Evolutionary conservation across 495 filamentous ascomycete species (phyloP).

Genomic region (Xylaria telfairii): DNA sequence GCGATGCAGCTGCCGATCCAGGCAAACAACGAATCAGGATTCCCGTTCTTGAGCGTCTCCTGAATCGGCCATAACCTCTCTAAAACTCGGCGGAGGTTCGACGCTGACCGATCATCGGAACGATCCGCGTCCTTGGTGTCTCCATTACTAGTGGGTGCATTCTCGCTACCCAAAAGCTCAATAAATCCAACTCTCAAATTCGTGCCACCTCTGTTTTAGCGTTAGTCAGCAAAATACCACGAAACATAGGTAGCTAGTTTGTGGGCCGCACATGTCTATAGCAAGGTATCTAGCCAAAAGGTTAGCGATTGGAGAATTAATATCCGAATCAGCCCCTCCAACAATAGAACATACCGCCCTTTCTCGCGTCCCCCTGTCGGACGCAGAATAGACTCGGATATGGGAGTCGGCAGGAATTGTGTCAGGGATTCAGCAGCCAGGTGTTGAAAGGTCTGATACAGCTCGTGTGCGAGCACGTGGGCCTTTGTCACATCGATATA

Average conservation of each 20-base stretch:
- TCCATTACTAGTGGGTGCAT: conserved; percentile 28
- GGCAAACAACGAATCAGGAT: conserved; percentile 74
- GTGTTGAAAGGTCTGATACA: conserved; percentile 64
- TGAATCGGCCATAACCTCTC: conserved; percentile 81
- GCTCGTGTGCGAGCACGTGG: conserved; percentile 64
- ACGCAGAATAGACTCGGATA: conserved; percentile 66
- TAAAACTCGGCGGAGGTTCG: conserved; percentile 63
- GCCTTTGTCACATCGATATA: conserved; percentile 53
- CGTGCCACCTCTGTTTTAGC: conserved; percentile 64
- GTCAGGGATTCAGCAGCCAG: conserved; percentile 70
- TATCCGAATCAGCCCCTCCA: neutral
- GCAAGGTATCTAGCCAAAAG: conserved; percentile 64
- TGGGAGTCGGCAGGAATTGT: conserved; percentile 81
- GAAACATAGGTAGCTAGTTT: neutral
- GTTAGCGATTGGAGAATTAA: conserved; percentile 29
- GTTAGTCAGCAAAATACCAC: conserved; percentile 21
- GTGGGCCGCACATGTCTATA: conserved; percentile 69
- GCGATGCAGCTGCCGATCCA: conserved; percentile 83
- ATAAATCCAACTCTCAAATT: conserved; percentile 83
- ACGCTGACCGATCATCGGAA: conserved; percentile 27
- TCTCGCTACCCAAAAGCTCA: conserved; percentile 63
- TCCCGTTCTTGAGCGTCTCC: conserved; percentile 77
- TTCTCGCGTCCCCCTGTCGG: conserved; percentile 64
- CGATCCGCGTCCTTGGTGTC: conserved; percentile 9
- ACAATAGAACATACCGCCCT: conserved; percentile 56